phyloP scores from a whole-genome alignment of 192 early-diverging fungal species.

The Entrophospora sp. region DNA sequence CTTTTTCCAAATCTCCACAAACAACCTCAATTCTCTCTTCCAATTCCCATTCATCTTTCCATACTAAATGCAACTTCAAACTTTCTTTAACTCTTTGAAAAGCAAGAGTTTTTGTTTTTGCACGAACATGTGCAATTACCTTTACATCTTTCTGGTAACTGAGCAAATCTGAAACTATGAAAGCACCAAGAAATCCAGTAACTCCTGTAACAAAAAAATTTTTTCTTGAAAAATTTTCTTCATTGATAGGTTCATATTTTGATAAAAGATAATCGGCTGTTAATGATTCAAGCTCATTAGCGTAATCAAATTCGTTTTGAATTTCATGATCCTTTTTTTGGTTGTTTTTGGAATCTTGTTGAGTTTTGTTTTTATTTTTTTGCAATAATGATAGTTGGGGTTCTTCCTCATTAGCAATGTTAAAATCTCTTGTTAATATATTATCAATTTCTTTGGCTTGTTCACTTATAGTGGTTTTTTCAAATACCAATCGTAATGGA shows the following conservation, averaged over 20 bases:
- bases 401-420: constrained; percentile 42
- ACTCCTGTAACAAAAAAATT: constrained; percentile 86
- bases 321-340: no score
- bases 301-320: constrained; percentile 73
- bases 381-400: no score
- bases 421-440: constrained; percentile 56
- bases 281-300: constrained; percentile 71
- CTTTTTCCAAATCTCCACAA: constrained; percentile 73
- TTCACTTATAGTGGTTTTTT: constrained; percentile 75
- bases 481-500: constrained; percentile 88
- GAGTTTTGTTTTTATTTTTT: no score
- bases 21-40: constrained; percentile 61
- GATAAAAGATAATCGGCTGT: constrained; percentile 36
- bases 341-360: no score
- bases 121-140: constrained; percentile 84
- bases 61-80: constrained; percentile 74
- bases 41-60: constrained; percentile 59
- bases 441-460: constrained; percentile 77
- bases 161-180: constrained; percentile 73
- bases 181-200: constrained; percentile 93
- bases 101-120: constrained; percentile 47
- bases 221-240: constrained; percentile 26
- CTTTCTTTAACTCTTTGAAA: constrained; percentile 65
- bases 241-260: constrained; percentile 22
- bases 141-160: constrained; percentile 44